phyloP scores from a whole-genome alignment of 208 protist species.

The Trichomonas gallinae region DNA sequence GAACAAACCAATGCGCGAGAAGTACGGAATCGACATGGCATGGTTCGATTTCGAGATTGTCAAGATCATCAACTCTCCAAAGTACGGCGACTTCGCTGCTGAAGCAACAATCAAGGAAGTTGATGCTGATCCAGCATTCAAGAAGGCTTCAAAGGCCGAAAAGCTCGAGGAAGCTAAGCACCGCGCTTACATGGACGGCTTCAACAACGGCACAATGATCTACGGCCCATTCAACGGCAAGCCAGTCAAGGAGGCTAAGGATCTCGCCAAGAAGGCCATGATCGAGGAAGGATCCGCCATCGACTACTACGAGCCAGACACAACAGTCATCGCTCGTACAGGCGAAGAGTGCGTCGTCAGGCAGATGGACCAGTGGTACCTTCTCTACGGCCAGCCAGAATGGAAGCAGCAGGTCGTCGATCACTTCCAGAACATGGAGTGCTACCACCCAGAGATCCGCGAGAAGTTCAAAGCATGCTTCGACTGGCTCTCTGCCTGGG shows the following conservation, averaged over 20 bases:
- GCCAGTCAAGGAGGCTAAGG: constrained; percentile 77
- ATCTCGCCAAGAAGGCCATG: constrained; percentile 34
- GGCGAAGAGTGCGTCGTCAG: constrained; percentile 97
- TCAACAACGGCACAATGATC: constrained; percentile 83
- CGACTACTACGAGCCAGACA: constrained; percentile 75
- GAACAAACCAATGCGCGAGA: constrained; percentile 34
- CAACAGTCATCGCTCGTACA: constrained; percentile 82
- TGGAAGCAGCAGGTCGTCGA: constrained; percentile 68
- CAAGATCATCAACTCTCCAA: constrained; percentile 80
- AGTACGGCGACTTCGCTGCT: constrained; percentile 33
- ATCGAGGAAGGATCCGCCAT: constrained; percentile 37
- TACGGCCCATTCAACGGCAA: constrained; percentile 46
- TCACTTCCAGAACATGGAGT: constrained; percentile 68
- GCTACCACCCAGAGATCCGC: constrained; percentile 67
- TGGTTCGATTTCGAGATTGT: constrained; percentile 76
- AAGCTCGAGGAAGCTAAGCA: constrained; percentile 89
- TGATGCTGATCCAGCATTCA: constrained; percentile 62
- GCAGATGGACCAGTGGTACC: constrained; percentile 87
- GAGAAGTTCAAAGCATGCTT: constrained; percentile 74
- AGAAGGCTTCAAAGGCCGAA: constrained; percentile 74
- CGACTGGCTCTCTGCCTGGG: constrained; percentile 95
- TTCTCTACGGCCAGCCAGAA: constrained; percentile 87
- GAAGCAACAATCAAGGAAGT: constrained; percentile 15
- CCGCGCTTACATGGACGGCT: constrained; percentile 81
- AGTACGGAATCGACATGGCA: constrained; percentile 63